phyloP scores from a whole-genome alignment of 2,329 filamentous ascomycete species.

The Cadophora sp. region DNA sequence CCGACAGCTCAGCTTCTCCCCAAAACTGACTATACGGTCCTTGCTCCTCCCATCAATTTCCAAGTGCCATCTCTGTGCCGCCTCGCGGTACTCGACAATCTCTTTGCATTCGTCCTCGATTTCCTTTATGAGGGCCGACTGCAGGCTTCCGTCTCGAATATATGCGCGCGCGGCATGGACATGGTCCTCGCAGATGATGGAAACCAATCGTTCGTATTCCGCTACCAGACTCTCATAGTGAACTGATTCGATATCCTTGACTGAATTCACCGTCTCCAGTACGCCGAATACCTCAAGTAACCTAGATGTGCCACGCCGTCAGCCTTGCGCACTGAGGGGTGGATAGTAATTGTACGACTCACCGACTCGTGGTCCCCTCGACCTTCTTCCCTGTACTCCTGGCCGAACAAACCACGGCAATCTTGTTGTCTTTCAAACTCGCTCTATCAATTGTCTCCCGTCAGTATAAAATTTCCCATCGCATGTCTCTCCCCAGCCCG shows the following conservation, averaged over 20 bases:
- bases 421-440: slow-evolving; percentile 70
- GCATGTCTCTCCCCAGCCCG: background rate
- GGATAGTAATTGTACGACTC: slow-evolving; percentile 50
- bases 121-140: slow-evolving; percentile 64
- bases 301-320: slow-evolving; percentile 27
- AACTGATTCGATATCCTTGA: slow-evolving; percentile 58
- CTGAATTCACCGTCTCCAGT: slow-evolving; percentile 59
- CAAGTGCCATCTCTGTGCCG: slow-evolving; percentile 69
- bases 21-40: slow-evolving; percentile 90
- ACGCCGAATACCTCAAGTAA: slow-evolving; percentile 66
- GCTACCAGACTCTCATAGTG: slow-evolving; percentile 60
- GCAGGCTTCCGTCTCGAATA: slow-evolving; percentile 63
- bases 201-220: slow-evolving; percentile 76
- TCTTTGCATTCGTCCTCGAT: slow-evolving; percentile 82
- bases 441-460: slow-evolving; percentile 51
- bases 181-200: slow-evolving; percentile 85
- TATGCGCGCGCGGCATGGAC: slow-evolving; percentile 71
- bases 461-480: slow-evolving; percentile 17
- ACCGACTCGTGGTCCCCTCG: slow-evolving; percentile 95
- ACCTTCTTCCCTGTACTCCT: slow-evolving; percentile 93
- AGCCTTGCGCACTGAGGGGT: slow-evolving; percentile 25
- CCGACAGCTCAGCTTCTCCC: slow-evolving; percentile 92
- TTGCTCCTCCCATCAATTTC: slow-evolving; percentile 82
- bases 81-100: slow-evolving; percentile 75
- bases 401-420: slow-evolving; percentile 95